These are phyloP conservation scores for Stereocaulon alpinum DNA, from an alignment of 495 filamentous ascomycete genomes.

Conservation along the genomic window DNA sequence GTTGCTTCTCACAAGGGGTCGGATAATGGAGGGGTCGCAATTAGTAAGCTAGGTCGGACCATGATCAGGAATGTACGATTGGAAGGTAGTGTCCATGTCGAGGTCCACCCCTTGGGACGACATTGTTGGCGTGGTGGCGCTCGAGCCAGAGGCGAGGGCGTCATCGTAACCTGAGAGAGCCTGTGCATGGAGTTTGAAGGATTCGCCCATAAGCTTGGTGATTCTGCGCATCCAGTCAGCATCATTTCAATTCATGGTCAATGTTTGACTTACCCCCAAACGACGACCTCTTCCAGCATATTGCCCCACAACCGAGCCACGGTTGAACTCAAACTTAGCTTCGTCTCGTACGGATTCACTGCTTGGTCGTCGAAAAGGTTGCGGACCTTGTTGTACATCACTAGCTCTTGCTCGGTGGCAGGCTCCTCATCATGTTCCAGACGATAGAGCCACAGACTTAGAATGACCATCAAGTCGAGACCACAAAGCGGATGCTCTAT, in stretches of 20 bases:
- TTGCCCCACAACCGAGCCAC: slow-evolving; percentile 94
- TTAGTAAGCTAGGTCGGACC: background rate
- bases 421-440: slow-evolving; percentile 98
- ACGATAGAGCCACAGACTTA: slow-evolving; percentile 95
- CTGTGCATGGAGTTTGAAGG: slow-evolving; percentile 93
- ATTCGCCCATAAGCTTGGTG: slow-evolving; percentile 94
- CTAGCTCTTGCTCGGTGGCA: slow-evolving; percentile 79
- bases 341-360: slow-evolving; percentile 63
- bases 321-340: slow-evolving; percentile 86
- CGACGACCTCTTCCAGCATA: slow-evolving; percentile 96
- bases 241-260: slow-evolving; percentile 14
- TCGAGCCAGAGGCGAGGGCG: slow-evolving; percentile 33
- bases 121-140: slow-evolving; percentile 22
- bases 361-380: slow-evolving; percentile 85
- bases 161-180: slow-evolving; percentile 91
- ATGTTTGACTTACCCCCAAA: slow-evolving; percentile 71
- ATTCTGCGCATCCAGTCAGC: slow-evolving; percentile 59
- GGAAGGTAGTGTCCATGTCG: slow-evolving; percentile 21
- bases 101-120: slow-evolving; percentile 22
- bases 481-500: slow-evolving; percentile 96
- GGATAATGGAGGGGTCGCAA: background rate
- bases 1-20: no score
- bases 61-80: slow-evolving; percentile 12
- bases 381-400: slow-evolving; percentile 92
- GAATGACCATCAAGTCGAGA: slow-evolving; percentile 96